phyloP scores from a whole-genome alignment of 768 basidiomycete species.

The Suillus ampliporus region DNA sequence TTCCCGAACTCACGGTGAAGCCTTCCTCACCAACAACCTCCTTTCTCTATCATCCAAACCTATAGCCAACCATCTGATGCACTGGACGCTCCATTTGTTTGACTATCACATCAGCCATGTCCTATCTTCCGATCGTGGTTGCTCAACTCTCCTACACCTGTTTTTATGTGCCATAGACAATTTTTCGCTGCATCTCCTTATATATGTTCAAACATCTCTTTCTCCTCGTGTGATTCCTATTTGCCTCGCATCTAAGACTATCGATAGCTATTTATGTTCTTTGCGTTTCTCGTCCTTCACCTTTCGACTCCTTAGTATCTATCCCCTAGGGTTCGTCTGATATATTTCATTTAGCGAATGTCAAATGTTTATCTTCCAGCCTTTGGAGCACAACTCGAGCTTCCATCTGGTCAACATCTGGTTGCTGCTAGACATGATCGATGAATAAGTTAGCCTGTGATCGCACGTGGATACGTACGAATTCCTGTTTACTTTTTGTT shows the following conservation, averaged over 20 bases:
- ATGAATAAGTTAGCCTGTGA: background rate
- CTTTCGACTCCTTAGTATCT: conserved; percentile 3
- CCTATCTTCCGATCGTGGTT: conserved; percentile 20
- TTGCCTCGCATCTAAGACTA: conserved; percentile 38
- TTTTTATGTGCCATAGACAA: conserved; percentile 37
- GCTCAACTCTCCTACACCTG: conserved; percentile 27
- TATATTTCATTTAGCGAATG: conserved; percentile 13
- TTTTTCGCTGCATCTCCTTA: conserved; percentile 24
- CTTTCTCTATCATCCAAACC: conserved; percentile 24
- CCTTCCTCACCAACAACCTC: conserved; percentile 21
- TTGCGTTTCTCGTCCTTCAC: conserved; percentile 19
- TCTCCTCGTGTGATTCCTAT: conserved; percentile 19
- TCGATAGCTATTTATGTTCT: conserved; percentile 35
- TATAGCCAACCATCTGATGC: conserved; percentile 28
- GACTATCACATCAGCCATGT: conserved; percentile 22
- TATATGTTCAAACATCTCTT: conserved; percentile 21
- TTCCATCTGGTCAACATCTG: background rate
- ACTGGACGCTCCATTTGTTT: conserved; percentile 39
- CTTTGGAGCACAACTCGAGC: background rate
- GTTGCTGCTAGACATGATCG: background rate
- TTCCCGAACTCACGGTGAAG: conserved; percentile 16
- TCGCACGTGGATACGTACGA: background rate
- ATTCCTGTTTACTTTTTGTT: background rate
- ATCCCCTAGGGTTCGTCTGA: conserved; percentile 9
- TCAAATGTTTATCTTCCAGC: too few relatives aligned